Evolutionary conservation across 108 stramenopile species (phyloP).

Genomic region (Epithemia pelagica): DNA sequence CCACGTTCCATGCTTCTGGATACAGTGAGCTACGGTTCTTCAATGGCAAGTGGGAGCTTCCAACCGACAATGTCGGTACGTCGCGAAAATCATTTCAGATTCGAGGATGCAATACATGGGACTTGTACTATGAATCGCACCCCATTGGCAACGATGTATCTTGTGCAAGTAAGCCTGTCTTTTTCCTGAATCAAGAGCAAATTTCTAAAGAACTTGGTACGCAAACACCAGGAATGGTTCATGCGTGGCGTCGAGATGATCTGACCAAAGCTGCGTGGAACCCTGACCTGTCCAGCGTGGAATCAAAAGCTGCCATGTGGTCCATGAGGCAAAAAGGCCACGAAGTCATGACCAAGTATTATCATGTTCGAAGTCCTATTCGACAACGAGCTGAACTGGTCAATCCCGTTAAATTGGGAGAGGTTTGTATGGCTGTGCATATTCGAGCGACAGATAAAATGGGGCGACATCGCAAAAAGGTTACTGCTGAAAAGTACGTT

Average conservation of each 20-base stretch:
- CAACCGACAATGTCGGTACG: neutral
- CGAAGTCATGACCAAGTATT: constrained; percentile 19
- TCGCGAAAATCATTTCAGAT: neutral
- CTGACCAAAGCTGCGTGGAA: constrained; percentile 20
- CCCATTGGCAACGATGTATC: neutral
- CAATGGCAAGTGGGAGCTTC: neutral
- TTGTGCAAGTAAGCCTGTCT: neutral
- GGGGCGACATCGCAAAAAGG: constrained; percentile 27
- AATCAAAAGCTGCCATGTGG: constrained; percentile 16
- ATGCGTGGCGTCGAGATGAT: constrained; percentile 33
- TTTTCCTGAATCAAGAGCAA: neutral
- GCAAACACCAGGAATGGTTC: constrained; percentile 21
- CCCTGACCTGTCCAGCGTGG: constrained; percentile 1
- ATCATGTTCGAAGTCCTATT: constrained; percentile 22
- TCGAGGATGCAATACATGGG: neutral
- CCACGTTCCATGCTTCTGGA: neutral
- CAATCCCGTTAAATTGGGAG: constrained; percentile 12
- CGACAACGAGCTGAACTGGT: constrained; percentile 14
- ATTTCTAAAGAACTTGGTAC: neutral
- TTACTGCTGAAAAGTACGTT: constrained; percentile 26
- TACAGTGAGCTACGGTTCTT: neutral
- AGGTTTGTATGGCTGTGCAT: constrained; percentile 36
- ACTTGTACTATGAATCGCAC: neutral
- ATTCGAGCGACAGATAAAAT: constrained; percentile 48
- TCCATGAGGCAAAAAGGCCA: constrained; percentile 21